These are phyloP conservation scores for Eleusine indica DNA, from an alignment of 176 grass and related monocot species.

Conservation along the genomic window DNA sequence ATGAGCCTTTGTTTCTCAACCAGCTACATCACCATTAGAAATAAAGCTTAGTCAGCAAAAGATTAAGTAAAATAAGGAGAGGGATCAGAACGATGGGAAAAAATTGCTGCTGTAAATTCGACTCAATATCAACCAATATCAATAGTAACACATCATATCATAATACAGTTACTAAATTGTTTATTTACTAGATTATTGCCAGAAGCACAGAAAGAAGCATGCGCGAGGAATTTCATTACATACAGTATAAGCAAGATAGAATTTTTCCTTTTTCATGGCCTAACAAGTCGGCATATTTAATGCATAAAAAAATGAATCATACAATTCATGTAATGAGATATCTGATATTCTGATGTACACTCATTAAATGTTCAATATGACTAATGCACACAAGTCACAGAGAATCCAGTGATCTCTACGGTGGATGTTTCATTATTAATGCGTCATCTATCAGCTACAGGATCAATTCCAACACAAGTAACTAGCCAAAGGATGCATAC, in stretches of 20 bases:
- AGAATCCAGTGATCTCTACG: background rate
- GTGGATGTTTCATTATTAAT: constrained; percentile 20
- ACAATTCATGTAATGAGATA: background rate
- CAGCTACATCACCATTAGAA: constrained; percentile 55
- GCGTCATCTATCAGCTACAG: background rate
- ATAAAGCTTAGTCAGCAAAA: background rate
- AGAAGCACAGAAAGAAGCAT: background rate
- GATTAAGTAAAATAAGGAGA: background rate
- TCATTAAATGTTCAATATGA: constrained; percentile 31
- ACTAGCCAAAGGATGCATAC: constrained; percentile 46
- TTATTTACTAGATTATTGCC: constrained; percentile 19
- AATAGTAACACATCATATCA: background rate
- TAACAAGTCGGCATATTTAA: background rate
- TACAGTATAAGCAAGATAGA: background rate
- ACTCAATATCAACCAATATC: constrained; percentile 14
- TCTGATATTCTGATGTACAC: constrained; percentile 40
- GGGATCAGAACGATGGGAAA: background rate
- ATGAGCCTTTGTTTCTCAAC: constrained; percentile 98
- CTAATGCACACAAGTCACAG: constrained; percentile 12
- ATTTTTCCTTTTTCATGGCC: background rate
- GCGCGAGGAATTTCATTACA: background rate
- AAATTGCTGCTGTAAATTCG: background rate
- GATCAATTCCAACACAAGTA: background rate
- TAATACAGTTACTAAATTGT: background rate
- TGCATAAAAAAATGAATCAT: background rate